Evolutionary conservation across 306 rosid species (phyloP), one percentile per base, ranked within the genome.

Genomic region (Urtica urens): DNA sequence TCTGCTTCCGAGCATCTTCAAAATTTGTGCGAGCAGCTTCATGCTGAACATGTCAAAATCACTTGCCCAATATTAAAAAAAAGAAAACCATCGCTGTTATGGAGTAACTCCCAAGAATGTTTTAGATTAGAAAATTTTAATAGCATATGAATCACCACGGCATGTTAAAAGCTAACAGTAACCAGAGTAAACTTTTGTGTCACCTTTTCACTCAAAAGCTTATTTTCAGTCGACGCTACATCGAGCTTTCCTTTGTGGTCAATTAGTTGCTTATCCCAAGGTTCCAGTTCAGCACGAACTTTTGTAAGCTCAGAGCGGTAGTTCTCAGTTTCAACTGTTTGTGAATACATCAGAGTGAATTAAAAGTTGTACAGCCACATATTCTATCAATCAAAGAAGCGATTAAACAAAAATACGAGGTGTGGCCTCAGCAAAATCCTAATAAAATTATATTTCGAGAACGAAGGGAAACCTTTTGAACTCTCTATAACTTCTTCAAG

Each of bases 201-300:
- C 61, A 90, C 97, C 93, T 90, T 85, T 37, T 84, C 94, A 69
- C 49, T 65, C 60, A 90, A 58, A 62, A 90, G 94, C 68, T 69
- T 90, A 31, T 63, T 61, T 61, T 90, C 99, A 2, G 76, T 60
- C 55, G 70, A 61, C 41, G 92, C 86, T 67, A 90, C 94, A 24
- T 90, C 94, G 31, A 84, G 92, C 59, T 81, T 81, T 57, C 99
- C 99, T 55, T 79, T 90, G 72, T 75, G 95, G 69, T 81, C 87
- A 31, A 81, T 84, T 73, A 84, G 73, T 65, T 85, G 71, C 39
- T 81, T 77, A 63, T 90, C 99, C 99, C 99, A 90, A 27, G 99
- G 99, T 62, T 85, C 92, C 41, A 90, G 78, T 63, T 81, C 95
- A 51, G 75, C 76, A 46, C 99, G 95, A 69, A 81, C 87, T 62